phyloP scores from a whole-genome alignment of 192 early-diverging fungal species.

The Linderina pennispora region DNA sequence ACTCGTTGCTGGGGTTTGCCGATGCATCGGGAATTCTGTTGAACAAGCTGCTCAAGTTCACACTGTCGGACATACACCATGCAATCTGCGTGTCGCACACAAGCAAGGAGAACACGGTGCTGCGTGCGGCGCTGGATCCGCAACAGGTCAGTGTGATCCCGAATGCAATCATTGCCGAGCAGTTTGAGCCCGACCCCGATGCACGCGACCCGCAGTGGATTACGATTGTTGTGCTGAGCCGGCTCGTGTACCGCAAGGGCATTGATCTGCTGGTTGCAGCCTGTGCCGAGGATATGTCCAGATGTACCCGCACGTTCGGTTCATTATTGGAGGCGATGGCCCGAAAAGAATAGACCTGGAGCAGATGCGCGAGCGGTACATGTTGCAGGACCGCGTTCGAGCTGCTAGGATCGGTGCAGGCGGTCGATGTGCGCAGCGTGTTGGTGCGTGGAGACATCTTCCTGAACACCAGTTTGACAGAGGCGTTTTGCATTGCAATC shows the following conservation, averaged over 20 bases:
- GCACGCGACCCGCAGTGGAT: constrained; percentile 72
- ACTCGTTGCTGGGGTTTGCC: constrained; percentile 95
- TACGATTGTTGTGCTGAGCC: constrained; percentile 89
- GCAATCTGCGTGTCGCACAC: constrained; percentile 98
- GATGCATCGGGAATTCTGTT: constrained; percentile 87
- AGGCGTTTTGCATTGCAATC: constrained; percentile 98
- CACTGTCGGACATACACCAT: constrained; percentile 93
- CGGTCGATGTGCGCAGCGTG: constrained; percentile 79
- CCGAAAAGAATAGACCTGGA: constrained; percentile 94
- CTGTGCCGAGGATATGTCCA: constrained; percentile 88
- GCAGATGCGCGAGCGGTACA: constrained; percentile 92
- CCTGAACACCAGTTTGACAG: constrained; percentile 94
- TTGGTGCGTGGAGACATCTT: constrained; percentile 92
- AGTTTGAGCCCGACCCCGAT: constrained; percentile 78
- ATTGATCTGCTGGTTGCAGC: constrained; percentile 86
- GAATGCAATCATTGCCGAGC: constrained; percentile 92
- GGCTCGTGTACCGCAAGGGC: constrained; percentile 93
- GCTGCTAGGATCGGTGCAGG: constrained; percentile 76
- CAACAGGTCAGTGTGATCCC: constrained; percentile 91
- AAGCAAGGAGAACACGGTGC: constrained; percentile 98
- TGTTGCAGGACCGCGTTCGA: constrained; percentile 90
- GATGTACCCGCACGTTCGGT: constrained; percentile 71
- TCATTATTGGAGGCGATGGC: constrained; percentile 96
- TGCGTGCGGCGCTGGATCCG: constrained; percentile 87
- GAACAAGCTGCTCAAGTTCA: constrained; percentile 97